Evolutionary conservation across 768 basidiomycete species (phyloP).

Genomic region (Leccinum incarnatum): DNA sequence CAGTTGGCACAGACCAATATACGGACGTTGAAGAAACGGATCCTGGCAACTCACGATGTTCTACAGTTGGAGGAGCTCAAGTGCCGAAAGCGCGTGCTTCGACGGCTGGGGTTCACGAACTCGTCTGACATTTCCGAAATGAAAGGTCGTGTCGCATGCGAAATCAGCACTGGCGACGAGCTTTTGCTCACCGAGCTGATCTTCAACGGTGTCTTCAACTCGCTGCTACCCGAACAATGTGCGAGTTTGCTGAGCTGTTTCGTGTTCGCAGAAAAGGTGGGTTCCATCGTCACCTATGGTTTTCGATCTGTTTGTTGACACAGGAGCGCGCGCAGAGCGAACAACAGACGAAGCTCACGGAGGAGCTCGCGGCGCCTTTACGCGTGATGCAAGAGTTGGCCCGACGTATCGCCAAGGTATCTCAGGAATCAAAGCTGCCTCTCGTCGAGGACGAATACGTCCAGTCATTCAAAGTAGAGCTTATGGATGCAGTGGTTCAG

Average conservation of each 20-base stretch:
- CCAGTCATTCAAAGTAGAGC: constrained; percentile 93
- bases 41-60: constrained; percentile 87
- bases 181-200: constrained; percentile 93
- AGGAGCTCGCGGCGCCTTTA: constrained; percentile 90
- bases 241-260: constrained; percentile 96
- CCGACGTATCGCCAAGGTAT: constrained; percentile 93
- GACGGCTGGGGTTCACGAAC: constrained; percentile 88
- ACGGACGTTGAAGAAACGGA: constrained; percentile 77
- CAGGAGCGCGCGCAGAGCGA: constrained; percentile 58
- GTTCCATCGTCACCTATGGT: constrained; percentile 1
- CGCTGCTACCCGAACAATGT: constrained; percentile 85
- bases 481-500: constrained; percentile 96
- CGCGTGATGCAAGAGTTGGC: constrained; percentile 96
- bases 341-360: constrained; percentile 79
- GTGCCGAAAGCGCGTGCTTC: constrained; percentile 88
- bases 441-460: constrained; percentile 95
- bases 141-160: constrained; percentile 98
- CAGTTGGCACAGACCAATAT: constrained; percentile 66
- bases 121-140: constrained; percentile 92
- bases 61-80: constrained; percentile 97
- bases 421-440: constrained; percentile 87
- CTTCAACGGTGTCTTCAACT: constrained; percentile 95
- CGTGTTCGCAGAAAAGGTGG: constrained; percentile 94
- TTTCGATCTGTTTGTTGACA: background rate
- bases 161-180: constrained; percentile 97